Percentiles rank a stretch among this genome's conserved stretches.
These are phyloP conservation scores for Cladosporium sp. DNA, from an alignment of 2,329 filamentous ascomycete species.

Conservation along the genomic window DNA sequence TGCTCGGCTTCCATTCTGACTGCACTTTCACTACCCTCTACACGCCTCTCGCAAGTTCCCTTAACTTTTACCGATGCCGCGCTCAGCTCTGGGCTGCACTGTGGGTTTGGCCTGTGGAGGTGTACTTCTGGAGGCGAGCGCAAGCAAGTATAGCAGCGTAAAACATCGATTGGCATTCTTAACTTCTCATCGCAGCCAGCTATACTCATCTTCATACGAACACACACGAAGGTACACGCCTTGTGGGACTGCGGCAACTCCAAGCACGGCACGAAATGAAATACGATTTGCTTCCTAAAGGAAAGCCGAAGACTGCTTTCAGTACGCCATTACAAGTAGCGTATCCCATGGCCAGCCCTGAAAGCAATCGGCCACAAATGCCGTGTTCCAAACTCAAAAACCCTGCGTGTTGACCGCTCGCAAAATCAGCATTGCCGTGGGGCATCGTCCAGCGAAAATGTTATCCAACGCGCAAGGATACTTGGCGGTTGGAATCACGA, in stretches of 20 bases:
- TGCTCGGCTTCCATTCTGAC: neutral
- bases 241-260: neutral
- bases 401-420: too few species aligned
- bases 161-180: neutral
- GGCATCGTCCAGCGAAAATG: too few species aligned
- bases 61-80: neutral
- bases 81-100: neutral
- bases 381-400: too few species aligned
- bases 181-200: neutral
- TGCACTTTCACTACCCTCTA: neutral
- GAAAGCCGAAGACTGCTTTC: too few species aligned
- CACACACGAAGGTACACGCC: neutral
- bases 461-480: too few species aligned
- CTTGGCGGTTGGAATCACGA: too few species aligned
- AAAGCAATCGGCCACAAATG: too few species aligned
- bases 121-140: constrained; percentile 63
- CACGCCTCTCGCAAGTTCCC: neutral
- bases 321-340: too few species aligned
- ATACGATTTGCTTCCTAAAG: neutral
- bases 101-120: too few species aligned
- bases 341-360: too few species aligned
- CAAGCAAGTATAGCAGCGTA: constrained; percentile 15
- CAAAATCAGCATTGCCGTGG: too few species aligned
- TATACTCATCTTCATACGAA: neutral
- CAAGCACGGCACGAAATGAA: neutral